These are phyloP conservation scores for Kuraishia borneana DNA, from an alignment of 805 yeast species.

Conservation along the genomic window DNA sequence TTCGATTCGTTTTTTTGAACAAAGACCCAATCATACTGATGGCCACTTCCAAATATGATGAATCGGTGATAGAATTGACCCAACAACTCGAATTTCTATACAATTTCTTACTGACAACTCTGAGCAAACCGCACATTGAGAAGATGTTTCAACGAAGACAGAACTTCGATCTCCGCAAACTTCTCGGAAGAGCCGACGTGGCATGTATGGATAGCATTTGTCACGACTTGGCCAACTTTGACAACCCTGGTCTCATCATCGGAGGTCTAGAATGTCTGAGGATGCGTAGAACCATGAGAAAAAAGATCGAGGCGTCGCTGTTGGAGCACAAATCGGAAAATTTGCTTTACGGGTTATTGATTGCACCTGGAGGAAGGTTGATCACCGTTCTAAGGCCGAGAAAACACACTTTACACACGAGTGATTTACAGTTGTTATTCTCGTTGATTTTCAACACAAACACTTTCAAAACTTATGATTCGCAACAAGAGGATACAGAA, in stretches of 20 bases:
- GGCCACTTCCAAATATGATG: slow-evolving; percentile 51
- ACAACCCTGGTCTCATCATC: slow-evolving; percentile 48
- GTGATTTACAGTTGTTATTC: slow-evolving; percentile 68
- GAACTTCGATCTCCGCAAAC: slow-evolving; percentile 71
- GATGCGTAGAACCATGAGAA: slow-evolving; percentile 46
- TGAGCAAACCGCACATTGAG: slow-evolving; percentile 70
- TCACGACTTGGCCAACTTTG: slow-evolving; percentile 31
- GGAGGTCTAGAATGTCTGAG: slow-evolving; percentile 58
- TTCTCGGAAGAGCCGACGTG: slow-evolving; percentile 65
- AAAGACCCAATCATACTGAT: slow-evolving; percentile 64
- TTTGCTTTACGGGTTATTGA: slow-evolving; percentile 65
- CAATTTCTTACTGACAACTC: slow-evolving; percentile 68
- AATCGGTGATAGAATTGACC: slow-evolving; percentile 35
- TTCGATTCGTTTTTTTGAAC: slow-evolving; percentile 46
- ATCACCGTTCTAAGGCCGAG: slow-evolving; percentile 67
- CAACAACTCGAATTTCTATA: slow-evolving; percentile 65
- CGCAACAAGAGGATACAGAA: too few species aligned
- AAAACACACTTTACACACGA: slow-evolving; percentile 67
- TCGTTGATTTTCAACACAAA: slow-evolving; percentile 56
- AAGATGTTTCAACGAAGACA: slow-evolving; percentile 60
- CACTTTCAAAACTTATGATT: slow-evolving; percentile 26
- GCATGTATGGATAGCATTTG: slow-evolving; percentile 60
- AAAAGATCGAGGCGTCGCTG: slow-evolving; percentile 43
- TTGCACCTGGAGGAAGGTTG: slow-evolving; percentile 52
- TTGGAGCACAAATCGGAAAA: slow-evolving; percentile 37